Conservation (phyloP, 2,329 filamentous ascomycete genomes). For the Colletotrichum eremochloae region DNA sequence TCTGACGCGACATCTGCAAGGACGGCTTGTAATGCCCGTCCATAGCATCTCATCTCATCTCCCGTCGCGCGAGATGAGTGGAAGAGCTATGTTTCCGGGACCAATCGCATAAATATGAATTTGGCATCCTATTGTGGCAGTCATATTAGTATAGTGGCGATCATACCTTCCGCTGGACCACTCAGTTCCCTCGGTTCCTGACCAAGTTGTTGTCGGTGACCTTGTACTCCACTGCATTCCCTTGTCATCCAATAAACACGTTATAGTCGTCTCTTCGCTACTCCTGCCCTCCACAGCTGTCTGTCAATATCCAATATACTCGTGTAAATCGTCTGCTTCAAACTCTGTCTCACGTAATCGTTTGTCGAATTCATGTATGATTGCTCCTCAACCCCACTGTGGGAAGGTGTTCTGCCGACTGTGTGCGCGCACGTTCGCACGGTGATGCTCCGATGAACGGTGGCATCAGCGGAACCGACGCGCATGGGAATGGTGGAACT, state of each 20-base stretch:
- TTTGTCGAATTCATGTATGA: not conserved
- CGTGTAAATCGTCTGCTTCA: not conserved
- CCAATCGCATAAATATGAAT: not conserved
- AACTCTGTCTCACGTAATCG: too few species aligned
- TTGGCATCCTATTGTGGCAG: not conserved
- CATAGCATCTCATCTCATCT: not conserved
- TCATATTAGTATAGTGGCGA: not conserved
- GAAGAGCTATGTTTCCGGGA: not conserved
- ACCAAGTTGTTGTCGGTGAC: not conserved
- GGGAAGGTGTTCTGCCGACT: not conserved
- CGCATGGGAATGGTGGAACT: not conserved
- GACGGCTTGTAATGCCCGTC: conserved; percentile 3
- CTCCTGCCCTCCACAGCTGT: not conserved
- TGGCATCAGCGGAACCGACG: conserved; percentile 19
- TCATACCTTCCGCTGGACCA: not conserved
- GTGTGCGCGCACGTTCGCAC: conserved; percentile 20
- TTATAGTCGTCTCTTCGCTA: not conserved
- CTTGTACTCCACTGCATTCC: not conserved
- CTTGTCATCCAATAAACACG: not conserved
- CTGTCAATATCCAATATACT: not conserved
- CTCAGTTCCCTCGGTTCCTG: not conserved
- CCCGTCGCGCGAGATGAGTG: not conserved
- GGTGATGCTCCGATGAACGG: conserved; percentile 18
- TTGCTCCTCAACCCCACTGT: not conserved
- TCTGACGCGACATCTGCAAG: not conserved